Conservation (phyloP, 306 rosid species). For the Pyrus pyrifolia region DNA sequence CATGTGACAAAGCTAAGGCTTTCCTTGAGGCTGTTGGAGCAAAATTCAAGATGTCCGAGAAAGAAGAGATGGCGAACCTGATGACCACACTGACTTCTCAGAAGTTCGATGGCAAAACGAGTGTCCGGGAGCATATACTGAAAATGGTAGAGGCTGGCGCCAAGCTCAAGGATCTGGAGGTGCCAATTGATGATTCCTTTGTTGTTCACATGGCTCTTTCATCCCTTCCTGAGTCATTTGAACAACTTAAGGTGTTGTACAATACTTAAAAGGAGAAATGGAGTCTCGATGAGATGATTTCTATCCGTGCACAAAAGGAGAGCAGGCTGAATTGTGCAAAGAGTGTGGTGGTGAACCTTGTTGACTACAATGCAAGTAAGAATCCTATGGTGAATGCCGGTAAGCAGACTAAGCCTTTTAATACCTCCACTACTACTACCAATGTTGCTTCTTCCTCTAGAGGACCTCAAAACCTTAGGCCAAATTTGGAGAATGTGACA, state of each 20-base stretch:
- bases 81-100: no score
- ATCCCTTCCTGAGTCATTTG: background rate
- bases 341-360: no score
- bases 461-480: no score
- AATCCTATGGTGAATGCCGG: no score
- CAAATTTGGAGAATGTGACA: background rate
- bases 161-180: background rate
- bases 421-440: no score
- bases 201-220: background rate
- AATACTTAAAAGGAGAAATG: background rate
- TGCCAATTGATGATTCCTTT: background rate
- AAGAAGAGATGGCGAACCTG: no score
- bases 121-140: background rate
- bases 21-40: background rate
- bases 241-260: background rate
- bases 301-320: background rate
- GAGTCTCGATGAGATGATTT: background rate
- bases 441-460: no score
- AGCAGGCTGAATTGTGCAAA: background rate
- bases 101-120: no score
- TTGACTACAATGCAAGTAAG: no score
- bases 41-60: background rate
- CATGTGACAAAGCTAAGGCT: background rate
- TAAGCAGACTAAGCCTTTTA: no score
- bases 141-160: background rate